Percentiles rank a stretch among this genome's conserved stretches.
These are phyloP conservation scores for Diversispora epigaea DNA, from an alignment of 192 early-diverging fungal genomes.

Conservation along the genomic window DNA sequence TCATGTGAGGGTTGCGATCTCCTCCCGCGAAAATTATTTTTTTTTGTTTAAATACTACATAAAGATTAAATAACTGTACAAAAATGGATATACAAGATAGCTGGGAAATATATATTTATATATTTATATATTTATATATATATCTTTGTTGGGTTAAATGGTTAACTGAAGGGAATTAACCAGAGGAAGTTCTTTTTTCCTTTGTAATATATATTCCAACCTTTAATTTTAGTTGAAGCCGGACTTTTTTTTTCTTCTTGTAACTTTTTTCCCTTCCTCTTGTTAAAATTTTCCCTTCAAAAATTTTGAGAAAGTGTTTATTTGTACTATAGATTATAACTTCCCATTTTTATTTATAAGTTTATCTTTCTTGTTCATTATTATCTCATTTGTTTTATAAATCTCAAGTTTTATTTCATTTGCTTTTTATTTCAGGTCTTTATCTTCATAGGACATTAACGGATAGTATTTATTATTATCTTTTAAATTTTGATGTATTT, in stretches of 20 bases:
- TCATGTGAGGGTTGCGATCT: not conserved
- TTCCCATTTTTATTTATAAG: too few relatives aligned
- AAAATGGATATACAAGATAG: not conserved
- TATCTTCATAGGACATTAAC: too few relatives aligned
- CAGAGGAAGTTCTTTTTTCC: constrained; percentile 19
- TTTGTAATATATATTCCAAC: constrained; percentile 11
- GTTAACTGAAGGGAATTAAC: constrained; percentile 2
- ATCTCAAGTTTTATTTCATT: too few relatives aligned
- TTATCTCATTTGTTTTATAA: too few relatives aligned
- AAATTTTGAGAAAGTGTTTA: too few relatives aligned
- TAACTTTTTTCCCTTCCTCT: constrained; percentile 3
- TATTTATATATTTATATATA: constrained; percentile 14
- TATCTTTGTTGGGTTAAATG: not conserved
- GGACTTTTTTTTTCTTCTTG: constrained; percentile 13
- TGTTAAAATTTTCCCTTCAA: too few relatives aligned
- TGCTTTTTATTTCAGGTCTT: too few relatives aligned
- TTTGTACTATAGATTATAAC: too few relatives aligned
- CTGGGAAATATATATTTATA: not conserved
- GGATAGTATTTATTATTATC: too few relatives aligned
- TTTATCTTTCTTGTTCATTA: too few relatives aligned
- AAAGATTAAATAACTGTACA: constrained; percentile 7
- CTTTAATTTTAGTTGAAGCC: constrained; percentile 9
- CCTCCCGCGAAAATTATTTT: constrained; percentile 4
- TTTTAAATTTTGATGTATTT: too few relatives aligned
- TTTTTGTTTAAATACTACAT: not conserved